phyloP scores from a whole-genome alignment of 805 yeast genomes.

The Metschnikowia gelsemii region DNA sequence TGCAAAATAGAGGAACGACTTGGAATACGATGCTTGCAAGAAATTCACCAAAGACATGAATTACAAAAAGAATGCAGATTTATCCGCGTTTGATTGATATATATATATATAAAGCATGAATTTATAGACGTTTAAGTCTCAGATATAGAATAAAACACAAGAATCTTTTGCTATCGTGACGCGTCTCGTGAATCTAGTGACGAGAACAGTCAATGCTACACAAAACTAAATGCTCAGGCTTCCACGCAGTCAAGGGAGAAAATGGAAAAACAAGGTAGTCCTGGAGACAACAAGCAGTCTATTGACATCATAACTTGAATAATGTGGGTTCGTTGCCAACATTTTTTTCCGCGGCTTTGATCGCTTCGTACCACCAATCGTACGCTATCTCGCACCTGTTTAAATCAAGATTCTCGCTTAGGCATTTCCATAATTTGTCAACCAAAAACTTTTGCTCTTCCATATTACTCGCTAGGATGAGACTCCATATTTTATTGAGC shows the following conservation, averaged over 20 bases:
- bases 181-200: no score
- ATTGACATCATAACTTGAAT: conserved; percentile 10
- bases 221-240: no score
- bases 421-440: conserved; percentile 49
- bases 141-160: no score
- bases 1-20: neutral
- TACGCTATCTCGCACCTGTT: conserved; percentile 55
- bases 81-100: no score
- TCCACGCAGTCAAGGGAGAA: neutral
- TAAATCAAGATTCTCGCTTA: conserved; percentile 58
- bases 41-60: neutral
- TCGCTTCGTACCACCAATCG: conserved; percentile 59
- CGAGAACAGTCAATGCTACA: no score
- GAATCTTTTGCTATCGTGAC: no score
- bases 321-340: conserved; percentile 6
- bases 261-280: no score
- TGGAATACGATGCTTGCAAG: no score
- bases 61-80: neutral
- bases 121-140: no score
- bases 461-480: conserved; percentile 32
- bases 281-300: no score
- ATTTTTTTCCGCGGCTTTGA: conserved; percentile 13
- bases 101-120: no score
- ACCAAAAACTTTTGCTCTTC: conserved; percentile 42
- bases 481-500: conserved; percentile 45